A percentile compares a stretch with the other conserved stretches of the same genome.
phyloP scores from a whole-genome alignment of 192 early-diverging fungal species.

The Phlyctochytrium arcticum region DNA sequence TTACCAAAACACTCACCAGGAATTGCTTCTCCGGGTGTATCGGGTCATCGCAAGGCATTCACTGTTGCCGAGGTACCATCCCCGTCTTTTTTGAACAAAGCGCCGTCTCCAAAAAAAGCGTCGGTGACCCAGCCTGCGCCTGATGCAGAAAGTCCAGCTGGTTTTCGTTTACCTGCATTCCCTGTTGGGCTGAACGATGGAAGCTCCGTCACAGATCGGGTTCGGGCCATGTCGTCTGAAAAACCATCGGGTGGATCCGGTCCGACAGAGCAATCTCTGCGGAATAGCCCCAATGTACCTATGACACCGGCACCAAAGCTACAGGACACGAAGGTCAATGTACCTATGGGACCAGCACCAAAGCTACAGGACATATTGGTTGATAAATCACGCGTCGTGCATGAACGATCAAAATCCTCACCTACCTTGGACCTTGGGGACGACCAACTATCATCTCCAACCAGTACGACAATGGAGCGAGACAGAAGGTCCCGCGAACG shows the following conservation, averaged over 20 bases:
- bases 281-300: not conserved
- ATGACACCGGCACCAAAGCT: too few relatives aligned
- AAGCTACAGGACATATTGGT: too few relatives aligned
- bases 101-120: too few relatives aligned
- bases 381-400: not conserved
- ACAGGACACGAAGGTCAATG: too few relatives aligned
- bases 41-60: not conserved
- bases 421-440: not conserved
- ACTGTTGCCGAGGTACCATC: not conserved
- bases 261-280: not conserved
- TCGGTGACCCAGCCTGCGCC: not conserved
- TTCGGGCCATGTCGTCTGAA: not conserved
- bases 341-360: too few relatives aligned
- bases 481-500: not conserved
- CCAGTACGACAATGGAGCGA: too few relatives aligned
- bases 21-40: not conserved
- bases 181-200: not conserved
- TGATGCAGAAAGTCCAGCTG: not conserved
- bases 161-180: not conserved
- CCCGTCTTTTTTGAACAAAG: too few relatives aligned
- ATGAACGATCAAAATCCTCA: not conserved
- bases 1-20: not conserved
- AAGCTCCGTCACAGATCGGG: not conserved
- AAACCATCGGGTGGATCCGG: not conserved
- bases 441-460: not conserved